phyloP scores from a whole-genome alignment of 371 early-diverging fungal species.

The Rozella allomycis region DNA sequence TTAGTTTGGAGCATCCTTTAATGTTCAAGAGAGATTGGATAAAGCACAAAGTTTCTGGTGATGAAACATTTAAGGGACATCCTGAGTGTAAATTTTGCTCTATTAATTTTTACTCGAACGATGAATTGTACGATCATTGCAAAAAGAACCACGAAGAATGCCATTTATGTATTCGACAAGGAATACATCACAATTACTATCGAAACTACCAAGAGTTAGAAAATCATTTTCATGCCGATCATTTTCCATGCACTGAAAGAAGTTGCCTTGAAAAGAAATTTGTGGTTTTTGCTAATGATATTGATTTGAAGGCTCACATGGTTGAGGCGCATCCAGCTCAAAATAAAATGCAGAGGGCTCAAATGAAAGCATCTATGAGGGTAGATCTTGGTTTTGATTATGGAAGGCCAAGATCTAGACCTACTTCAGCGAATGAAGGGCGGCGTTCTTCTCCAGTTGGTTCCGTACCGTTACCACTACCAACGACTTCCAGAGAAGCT shows the following conservation, averaged over 20 bases:
- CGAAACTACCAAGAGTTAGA: constrained; percentile 53
- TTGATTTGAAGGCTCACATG: constrained; percentile 69
- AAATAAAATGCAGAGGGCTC: no score
- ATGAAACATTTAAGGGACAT: constrained; percentile 70
- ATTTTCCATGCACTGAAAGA: constrained; percentile 51
- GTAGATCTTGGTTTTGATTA: no score
- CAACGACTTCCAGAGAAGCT: no score
- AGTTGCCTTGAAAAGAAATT: constrained; percentile 80
- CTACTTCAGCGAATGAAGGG: no score
- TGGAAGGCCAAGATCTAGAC: no score
- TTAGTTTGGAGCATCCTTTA: constrained; percentile 65
- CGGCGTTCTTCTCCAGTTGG: no score
- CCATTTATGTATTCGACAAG: constrained; percentile 50
- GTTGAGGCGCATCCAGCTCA: no score
- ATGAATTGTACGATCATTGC: constrained; percentile 80
- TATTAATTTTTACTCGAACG: constrained; percentile 53
- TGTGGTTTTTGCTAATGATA: constrained; percentile 74
- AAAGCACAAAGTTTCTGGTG: constrained; percentile 45
- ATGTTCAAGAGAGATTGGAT: constrained; percentile 41
- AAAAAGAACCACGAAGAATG: constrained; percentile 84
- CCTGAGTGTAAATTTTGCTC: constrained; percentile 76
- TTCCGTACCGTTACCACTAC: no score
- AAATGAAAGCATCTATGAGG: no score
- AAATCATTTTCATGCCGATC: constrained; percentile 60
- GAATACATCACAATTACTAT: constrained; percentile 62